phyloP scores from a whole-genome alignment of 1,139 yeast genomes.

The Lodderomyces parapsilosis region DNA sequence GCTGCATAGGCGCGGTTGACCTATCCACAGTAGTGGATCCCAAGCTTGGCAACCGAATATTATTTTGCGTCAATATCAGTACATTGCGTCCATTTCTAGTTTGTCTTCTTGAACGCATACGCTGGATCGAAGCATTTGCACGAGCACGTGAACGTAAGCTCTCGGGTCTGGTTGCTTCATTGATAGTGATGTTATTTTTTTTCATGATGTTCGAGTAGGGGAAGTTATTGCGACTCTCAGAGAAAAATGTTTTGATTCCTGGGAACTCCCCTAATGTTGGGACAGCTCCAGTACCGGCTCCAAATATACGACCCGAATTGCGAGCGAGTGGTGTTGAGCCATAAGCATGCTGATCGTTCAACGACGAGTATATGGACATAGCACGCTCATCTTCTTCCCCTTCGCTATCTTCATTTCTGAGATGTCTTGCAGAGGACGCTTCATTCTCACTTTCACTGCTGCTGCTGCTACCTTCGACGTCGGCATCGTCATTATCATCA shows the following conservation, averaged over 20 bases:
- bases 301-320: conserved; percentile 22
- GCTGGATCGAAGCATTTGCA: conserved; percentile 64
- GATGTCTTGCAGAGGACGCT: conserved; percentile 8
- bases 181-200: conserved; percentile 19
- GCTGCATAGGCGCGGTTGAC: conserved; percentile 1
- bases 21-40: conserved; percentile 16
- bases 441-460: conserved; percentile 16
- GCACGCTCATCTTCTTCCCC: conserved; percentile 53
- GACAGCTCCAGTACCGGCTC: conserved; percentile 28
- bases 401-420: conserved; percentile 21
- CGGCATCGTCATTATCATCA: conserved; percentile 11
- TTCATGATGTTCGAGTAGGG: conserved; percentile 7
- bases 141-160: conserved; percentile 53
- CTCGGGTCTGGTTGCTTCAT: conserved; percentile 29
- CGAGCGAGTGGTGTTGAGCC: conserved; percentile 14
- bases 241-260: conserved; percentile 22
- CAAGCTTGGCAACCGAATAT: conserved; percentile 23
- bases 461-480: conserved; percentile 17
- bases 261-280: conserved; percentile 50
- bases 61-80: conserved; percentile 25
- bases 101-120: conserved; percentile 61
- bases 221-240: conserved; percentile 7
- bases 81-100: conserved; percentile 45
- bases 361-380: conserved; percentile 48
- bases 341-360: conserved; percentile 28